These are phyloP conservation scores for Venturia effusa DNA, from an alignment of 2,329 filamentous ascomycete genomes.

Conservation along the genomic window DNA sequence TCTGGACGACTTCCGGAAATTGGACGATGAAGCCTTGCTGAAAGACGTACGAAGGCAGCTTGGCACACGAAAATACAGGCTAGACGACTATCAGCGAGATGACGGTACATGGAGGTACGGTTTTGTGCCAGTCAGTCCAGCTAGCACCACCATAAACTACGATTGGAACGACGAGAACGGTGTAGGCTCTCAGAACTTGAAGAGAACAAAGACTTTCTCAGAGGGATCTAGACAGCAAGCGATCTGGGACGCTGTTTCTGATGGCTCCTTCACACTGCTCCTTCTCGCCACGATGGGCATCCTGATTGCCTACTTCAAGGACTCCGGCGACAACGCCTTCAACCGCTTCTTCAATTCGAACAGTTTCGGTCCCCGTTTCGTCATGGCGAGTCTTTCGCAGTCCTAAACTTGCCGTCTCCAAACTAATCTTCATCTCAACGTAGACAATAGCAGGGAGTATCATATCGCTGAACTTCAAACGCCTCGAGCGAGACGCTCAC, in stretches of 20 bases:
- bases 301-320: conserved; percentile 9
- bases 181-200: not conserved
- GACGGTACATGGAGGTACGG: conserved; percentile 10
- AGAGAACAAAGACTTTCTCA: not conserved
- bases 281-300: conserved; percentile 5
- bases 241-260: conserved; percentile 1
- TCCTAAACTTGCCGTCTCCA: not conserved
- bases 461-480: conserved; percentile 6
- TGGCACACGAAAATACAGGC: not conserved
- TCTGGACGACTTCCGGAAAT: conserved; percentile 5
- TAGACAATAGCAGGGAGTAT: not conserved
- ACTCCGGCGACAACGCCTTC: conserved; percentile 6
- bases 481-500: conserved; percentile 2
- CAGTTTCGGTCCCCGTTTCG: conserved; percentile 10
- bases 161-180: not conserved
- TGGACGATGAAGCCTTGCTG: not conserved
- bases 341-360: conserved; percentile 12
- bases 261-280: conserved; percentile 1
- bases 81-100: conserved; percentile 2
- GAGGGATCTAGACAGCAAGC: not conserved
- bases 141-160: not conserved
- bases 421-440: not conserved
- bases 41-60: conserved; percentile 2
- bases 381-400: conserved; percentile 6
- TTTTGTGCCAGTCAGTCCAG: conserved; percentile 2